Percentiles rank a stretch among this genome's conserved stretches.
Evolutionary conservation across 2,329 filamentous ascomycete genomes (phyloP).

Genomic region (Zasmidium angulare): DNA sequence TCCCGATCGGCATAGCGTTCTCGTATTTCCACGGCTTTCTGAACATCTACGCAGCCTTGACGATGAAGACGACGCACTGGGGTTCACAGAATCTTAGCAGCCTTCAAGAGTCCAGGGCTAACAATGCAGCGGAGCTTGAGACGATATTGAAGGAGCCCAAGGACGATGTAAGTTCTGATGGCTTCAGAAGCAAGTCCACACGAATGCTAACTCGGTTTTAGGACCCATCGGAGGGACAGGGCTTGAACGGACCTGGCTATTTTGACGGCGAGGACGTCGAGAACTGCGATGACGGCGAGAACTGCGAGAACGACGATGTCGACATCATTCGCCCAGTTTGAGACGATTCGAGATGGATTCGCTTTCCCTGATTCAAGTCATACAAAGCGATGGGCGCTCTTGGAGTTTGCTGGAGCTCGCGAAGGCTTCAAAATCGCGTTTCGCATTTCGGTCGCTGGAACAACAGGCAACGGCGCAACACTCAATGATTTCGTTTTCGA

Average conservation of each 20-base stretch:
- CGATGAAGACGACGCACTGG: conserved; percentile 38
- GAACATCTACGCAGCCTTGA: conserved; percentile 58
- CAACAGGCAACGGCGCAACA: background rate
- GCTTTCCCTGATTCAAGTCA: background rate
- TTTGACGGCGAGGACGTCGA: conserved; percentile 11
- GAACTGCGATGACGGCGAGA: too few species aligned
- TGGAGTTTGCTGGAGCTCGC: background rate
- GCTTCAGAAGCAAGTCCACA: conserved; percentile 7
- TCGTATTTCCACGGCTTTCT: conserved; percentile 59
- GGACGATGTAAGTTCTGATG: conserved; percentile 2
- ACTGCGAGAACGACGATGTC: too few species aligned
- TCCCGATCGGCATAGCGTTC: conserved; percentile 55
- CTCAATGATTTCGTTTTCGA: background rate
- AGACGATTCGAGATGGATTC: background rate
- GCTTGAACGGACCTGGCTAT: conserved; percentile 22
- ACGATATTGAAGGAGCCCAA: conserved; percentile 21
- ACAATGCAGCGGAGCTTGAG: conserved; percentile 15
- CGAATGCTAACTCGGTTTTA: conserved; percentile 2
- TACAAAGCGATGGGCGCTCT: background rate
- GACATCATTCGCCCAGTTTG: background rate
- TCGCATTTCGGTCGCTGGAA: background rate
- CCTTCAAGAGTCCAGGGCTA: conserved; percentile 21
- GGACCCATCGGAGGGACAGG: conserved; percentile 16
- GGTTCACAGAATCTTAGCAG: conserved; percentile 28
- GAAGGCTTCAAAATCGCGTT: background rate